Conservation (phyloP, 768 basidiomycete species). For the Tulasnella sp. region DNA sequence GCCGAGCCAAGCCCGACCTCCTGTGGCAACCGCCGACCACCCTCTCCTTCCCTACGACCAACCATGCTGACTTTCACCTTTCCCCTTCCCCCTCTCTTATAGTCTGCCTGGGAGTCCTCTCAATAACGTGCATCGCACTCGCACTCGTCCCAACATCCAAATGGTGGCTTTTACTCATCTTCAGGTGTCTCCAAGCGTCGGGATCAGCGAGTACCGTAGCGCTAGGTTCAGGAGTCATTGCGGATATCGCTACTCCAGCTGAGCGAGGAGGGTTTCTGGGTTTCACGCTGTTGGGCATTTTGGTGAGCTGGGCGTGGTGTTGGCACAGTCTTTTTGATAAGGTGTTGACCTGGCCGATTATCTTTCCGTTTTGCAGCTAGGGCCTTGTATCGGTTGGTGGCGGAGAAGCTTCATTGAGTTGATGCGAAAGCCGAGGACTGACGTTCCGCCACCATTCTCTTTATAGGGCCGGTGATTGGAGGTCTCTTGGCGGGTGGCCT, state of each 20-base stretch:
- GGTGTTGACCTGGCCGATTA: slow-evolving; percentile 31
- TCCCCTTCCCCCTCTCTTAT: slow-evolving; percentile 38
- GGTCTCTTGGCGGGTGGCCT: neutral
- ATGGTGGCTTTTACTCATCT: slow-evolving; percentile 71
- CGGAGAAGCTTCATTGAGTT: neutral
- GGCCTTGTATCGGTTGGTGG: slow-evolving; percentile 36
- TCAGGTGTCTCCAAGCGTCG: slow-evolving; percentile 69
- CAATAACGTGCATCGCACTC: slow-evolving; percentile 53
- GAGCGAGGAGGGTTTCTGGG: slow-evolving; percentile 74
- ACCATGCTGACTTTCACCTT: neutral
- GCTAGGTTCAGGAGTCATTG: slow-evolving; percentile 67
- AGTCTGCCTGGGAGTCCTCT: slow-evolving; percentile 53
- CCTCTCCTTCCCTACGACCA: too few relatives aligned
- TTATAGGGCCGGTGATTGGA: neutral
- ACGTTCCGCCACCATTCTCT: neutral
- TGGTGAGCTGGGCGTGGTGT: neutral
- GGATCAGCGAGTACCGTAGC: slow-evolving; percentile 76
- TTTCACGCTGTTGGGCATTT: slow-evolving; percentile 26
- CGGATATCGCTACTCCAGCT: slow-evolving; percentile 62
- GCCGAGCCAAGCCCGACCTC: neutral
- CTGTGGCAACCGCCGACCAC: neutral
- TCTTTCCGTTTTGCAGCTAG: slow-evolving; percentile 53
- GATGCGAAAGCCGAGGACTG: neutral
- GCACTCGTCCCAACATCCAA: slow-evolving; percentile 48
- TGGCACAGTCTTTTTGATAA: neutral